These are phyloP conservation scores for Magnusiomyces paraingens DNA, from an alignment of 1,139 yeast species.

Conservation along the genomic window DNA sequence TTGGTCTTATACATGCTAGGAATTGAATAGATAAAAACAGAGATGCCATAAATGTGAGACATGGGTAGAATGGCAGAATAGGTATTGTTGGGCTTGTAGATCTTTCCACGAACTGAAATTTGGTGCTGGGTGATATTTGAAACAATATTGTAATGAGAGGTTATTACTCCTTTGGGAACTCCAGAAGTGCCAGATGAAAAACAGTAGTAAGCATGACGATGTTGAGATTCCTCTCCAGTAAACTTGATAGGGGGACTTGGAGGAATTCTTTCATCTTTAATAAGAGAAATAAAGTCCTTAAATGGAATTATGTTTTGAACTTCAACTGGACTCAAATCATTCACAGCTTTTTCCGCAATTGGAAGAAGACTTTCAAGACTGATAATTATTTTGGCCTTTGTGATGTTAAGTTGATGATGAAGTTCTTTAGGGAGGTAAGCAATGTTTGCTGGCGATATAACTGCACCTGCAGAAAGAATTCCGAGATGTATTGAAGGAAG, in stretches of 20 bases:
- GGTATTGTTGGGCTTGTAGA: conserved; percentile 11
- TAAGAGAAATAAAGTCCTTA: no score
- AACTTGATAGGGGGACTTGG: conserved; percentile 10
- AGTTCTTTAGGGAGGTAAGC: conserved; percentile 33
- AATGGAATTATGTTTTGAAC: conserved; percentile 6
- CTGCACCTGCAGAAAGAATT: conserved; percentile 31
- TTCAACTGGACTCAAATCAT: neutral
- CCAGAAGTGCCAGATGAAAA: conserved; percentile 63
- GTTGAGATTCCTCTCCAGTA: neutral
- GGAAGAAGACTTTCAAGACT: conserved; percentile 21
- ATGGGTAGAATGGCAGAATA: conserved; percentile 27
- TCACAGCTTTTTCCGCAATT: conserved; percentile 28
- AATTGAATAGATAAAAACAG: conserved; percentile 23
- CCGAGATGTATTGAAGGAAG: conserved; percentile 31
- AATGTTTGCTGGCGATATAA: conserved; percentile 35
- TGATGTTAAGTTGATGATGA: conserved; percentile 30
- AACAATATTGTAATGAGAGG: conserved; percentile 38
- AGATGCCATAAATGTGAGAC: conserved; percentile 33
- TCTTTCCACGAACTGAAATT: conserved; percentile 2
- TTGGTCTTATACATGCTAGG: conserved; percentile 20
- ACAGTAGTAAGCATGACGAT: conserved; percentile 18
- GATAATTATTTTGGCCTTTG: conserved; percentile 28
- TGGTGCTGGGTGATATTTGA: conserved; percentile 21
- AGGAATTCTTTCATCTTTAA: conserved; percentile 2
- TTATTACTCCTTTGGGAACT: conserved; percentile 54